Evolutionary conservation across 805 yeast species (phyloP).

Genomic region (Spathaspora gorwiae): DNA sequence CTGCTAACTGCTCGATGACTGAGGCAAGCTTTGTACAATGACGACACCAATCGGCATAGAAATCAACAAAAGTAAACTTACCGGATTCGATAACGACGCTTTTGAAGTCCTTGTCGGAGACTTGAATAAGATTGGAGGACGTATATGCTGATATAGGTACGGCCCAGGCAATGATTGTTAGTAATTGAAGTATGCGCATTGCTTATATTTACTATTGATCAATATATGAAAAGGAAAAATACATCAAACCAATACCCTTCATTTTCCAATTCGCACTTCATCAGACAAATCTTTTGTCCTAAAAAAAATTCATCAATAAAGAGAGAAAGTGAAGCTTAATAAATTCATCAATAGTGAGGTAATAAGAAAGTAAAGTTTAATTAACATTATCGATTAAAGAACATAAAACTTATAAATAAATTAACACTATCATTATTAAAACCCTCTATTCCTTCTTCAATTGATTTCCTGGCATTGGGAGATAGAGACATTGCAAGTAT

Average conservation of each 20-base stretch:
- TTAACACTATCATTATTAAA: not conserved
- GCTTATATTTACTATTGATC: too few species aligned
- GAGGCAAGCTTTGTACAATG: conserved; percentile 63
- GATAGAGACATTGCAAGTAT: conserved; percentile 48
- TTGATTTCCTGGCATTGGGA: conserved; percentile 19
- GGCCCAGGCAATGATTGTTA: too few species aligned
- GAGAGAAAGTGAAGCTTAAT: too few species aligned
- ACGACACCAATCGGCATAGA: conserved; percentile 69
- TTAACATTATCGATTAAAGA: too few species aligned
- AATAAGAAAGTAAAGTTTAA: too few species aligned
- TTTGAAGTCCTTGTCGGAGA: conserved; percentile 49
- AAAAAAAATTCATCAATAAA: too few species aligned
- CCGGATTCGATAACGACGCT: conserved; percentile 54
- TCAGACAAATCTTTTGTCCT: too few species aligned
- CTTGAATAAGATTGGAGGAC: conserved; percentile 29
- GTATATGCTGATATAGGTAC: conserved; percentile 1
- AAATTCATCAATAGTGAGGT: too few species aligned
- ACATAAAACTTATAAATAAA: not conserved
- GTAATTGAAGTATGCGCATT: too few species aligned
- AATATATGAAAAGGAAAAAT: too few species aligned
- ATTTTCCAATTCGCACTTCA: too few species aligned
- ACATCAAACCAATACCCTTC: too few species aligned
- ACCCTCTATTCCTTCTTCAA: not conserved
- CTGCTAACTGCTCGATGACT: conserved; percentile 34
- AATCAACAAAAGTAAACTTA: conserved; percentile 40